These are phyloP conservation scores for Hyphodiscus hymeniophilus DNA, from an alignment of 495 filamentous ascomycete species.

Conservation along the genomic window DNA sequence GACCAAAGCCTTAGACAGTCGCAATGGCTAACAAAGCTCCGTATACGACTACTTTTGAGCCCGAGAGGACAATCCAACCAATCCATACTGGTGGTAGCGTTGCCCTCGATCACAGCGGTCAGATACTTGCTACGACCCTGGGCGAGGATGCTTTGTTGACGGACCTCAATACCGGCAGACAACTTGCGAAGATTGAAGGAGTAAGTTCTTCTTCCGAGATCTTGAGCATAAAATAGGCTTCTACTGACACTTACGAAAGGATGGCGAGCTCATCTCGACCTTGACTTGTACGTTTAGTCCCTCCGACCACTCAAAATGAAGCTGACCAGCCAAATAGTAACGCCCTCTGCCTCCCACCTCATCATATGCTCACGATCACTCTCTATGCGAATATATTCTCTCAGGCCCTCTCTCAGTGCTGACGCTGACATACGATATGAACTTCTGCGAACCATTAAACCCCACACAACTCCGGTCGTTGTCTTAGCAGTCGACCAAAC, in stretches of 20 bases:
- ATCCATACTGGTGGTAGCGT: constrained; percentile 90
- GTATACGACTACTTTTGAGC: constrained; percentile 78
- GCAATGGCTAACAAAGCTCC: constrained; percentile 42
- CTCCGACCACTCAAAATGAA: not conserved
- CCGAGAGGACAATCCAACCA: constrained; percentile 71
- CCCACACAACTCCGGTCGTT: constrained; percentile 83
- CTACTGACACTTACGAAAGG: constrained; percentile 41
- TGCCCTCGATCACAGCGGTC: constrained; percentile 71
- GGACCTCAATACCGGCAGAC: constrained; percentile 72
- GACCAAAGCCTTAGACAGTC: not conserved
- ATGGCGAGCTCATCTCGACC: constrained; percentile 87
- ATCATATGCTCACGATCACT: constrained; percentile 88
- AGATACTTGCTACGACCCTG: constrained; percentile 75
- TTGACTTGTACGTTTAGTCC: constrained; percentile 53
- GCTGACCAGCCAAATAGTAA: constrained; percentile 47
- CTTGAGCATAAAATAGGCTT: not conserved
- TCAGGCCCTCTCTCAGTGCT: constrained; percentile 48
- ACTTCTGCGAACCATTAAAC: constrained; percentile 73
- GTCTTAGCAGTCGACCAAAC: constrained; percentile 76
- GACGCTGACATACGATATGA: constrained; percentile 49
- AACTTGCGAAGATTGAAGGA: constrained; percentile 82
- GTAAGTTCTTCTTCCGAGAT: constrained; percentile 45
- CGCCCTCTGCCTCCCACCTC: constrained; percentile 78
- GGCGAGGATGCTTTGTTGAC: constrained; percentile 86
- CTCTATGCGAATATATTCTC: constrained; percentile 83